Conservation (phyloP, 768 basidiomycete species). For the Panellus pusillus region DNA sequence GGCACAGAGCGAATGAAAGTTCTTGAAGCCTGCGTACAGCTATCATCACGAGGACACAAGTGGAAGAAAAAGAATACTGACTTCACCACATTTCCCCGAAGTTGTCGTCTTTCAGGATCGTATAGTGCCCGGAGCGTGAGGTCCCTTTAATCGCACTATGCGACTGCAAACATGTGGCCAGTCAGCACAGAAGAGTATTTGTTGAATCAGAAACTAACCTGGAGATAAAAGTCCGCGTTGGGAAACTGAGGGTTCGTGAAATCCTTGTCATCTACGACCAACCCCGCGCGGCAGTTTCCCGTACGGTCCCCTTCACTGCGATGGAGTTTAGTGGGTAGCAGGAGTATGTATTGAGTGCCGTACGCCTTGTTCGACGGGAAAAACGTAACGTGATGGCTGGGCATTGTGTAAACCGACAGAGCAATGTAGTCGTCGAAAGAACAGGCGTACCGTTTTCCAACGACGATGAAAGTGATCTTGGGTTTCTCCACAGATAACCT, state of each 20-base stretch:
- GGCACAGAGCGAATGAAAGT: conserved; percentile 48
- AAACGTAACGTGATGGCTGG: conserved; percentile 50
- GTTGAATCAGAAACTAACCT: neutral
- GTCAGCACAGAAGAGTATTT: neutral
- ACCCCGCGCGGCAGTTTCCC: conserved; percentile 47
- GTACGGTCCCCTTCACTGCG: conserved; percentile 32
- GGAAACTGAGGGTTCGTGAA: conserved; percentile 42
- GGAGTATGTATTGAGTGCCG: neutral
- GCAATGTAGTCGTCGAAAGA: neutral
- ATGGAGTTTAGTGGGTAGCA: neutral
- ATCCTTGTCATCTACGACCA: conserved; percentile 40
- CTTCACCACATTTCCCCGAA: conserved; percentile 31
- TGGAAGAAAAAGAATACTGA: conserved; percentile 2
- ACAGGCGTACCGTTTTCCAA: conserved; percentile 40
- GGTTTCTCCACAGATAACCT: conserved; percentile 26
- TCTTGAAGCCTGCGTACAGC: conserved; percentile 40
- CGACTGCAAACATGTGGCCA: conserved; percentile 32
- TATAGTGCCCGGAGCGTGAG: conserved; percentile 49
- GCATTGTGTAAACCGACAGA: neutral
- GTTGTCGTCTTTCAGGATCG: conserved; percentile 45
- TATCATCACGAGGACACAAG: neutral
- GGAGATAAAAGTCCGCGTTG: conserved; percentile 38
- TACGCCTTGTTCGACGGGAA: conserved; percentile 35
- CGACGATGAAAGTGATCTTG: conserved; percentile 43
- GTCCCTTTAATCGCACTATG: conserved; percentile 49